Percentiles rank a stretch among this genome's conserved stretches.
phyloP scores from a whole-genome alignment of 352 stramenopile species.

The Globisporangium recalcitrans region DNA sequence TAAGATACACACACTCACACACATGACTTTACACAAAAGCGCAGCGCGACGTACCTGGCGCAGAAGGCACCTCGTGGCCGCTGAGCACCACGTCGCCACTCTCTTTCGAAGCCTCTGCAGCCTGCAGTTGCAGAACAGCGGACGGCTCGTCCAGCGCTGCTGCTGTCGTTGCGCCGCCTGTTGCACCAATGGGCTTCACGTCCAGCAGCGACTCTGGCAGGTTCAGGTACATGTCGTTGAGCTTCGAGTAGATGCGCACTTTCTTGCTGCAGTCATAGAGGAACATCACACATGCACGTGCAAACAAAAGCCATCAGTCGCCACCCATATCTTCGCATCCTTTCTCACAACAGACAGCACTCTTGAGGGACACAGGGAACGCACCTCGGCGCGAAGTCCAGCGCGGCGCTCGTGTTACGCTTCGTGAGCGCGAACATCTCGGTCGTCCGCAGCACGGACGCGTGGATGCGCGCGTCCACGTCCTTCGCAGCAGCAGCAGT shows the following conservation, averaged over 20 bases:
- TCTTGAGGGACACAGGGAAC: too few species aligned
- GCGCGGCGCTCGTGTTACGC: slow-evolving; percentile 29
- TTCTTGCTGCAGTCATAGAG: slow-evolving; percentile 50
- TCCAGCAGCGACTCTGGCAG: slow-evolving; percentile 52
- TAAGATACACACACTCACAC: neutral
- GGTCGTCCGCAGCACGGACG: slow-evolving; percentile 58
- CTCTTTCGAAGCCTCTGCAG: slow-evolving; percentile 6
- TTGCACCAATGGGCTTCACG: slow-evolving; percentile 12
- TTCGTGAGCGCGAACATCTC: slow-evolving; percentile 75
- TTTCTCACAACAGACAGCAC: too few species aligned
- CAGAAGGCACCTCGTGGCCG: slow-evolving; percentile 11
- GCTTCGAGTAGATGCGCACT: slow-evolving; percentile 59
- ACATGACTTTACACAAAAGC: neutral
- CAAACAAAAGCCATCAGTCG: neutral
- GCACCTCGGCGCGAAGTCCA: slow-evolving; percentile 63
- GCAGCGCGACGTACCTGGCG: slow-evolving; percentile 2
- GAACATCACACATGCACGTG: slow-evolving; percentile 2
- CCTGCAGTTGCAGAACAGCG: slow-evolving; percentile 1
- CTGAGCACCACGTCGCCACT: slow-evolving; percentile 17
- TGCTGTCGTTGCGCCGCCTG: neutral
- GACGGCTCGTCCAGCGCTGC: slow-evolving; percentile 12
- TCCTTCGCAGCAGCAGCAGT: slow-evolving; percentile 2
- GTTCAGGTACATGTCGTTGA: slow-evolving; percentile 52
- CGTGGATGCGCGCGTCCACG: slow-evolving; percentile 44
- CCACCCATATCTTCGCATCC: slow-evolving; percentile 2